These are phyloP conservation scores for Rhynchospora tenuis DNA, from an alignment of 176 grass and related monocot genomes.

Conservation along the genomic window DNA sequence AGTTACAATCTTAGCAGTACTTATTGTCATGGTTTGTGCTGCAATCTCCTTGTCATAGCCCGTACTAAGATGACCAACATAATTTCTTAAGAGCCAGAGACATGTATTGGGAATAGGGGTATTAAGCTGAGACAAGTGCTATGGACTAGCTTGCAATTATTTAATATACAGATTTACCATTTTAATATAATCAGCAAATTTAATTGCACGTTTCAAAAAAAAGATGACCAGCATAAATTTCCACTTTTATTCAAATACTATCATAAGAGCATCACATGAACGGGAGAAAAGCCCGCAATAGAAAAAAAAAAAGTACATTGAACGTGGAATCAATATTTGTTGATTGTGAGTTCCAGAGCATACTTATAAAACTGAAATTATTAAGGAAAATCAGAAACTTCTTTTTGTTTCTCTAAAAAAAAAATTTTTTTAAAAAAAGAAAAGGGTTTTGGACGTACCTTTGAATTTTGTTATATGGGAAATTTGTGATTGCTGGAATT, in stretches of 20 bases:
- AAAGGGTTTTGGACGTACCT: too few species aligned
- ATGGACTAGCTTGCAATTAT: too few species aligned
- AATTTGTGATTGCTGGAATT: neutral
- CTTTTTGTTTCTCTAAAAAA: too few species aligned
- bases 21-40: neutral
- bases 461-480: neutral
- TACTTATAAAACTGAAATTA: neutral
- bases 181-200: too few species aligned
- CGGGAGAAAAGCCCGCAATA: neutral
- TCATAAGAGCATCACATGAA: neutral
- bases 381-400: too few species aligned
- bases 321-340: neutral
- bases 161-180: too few species aligned
- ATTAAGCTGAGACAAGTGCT: too few species aligned
- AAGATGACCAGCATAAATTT: neutral
- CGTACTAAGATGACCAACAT: neutral
- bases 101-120: too few species aligned
- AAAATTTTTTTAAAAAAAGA: too few species aligned
- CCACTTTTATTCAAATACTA: neutral
- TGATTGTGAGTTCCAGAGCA: neutral
- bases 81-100: too few species aligned
- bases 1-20: neutral
- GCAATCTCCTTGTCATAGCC: neutral
- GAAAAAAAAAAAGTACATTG: neutral
- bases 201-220: too few species aligned